A percentile compares a stretch with the other conserved stretches of the same genome.
These are phyloP conservation scores for Antitrichia curtipendula DNA, from an alignment of 225 moss, liverwort and hornwort species.

Conservation along the genomic window DNA sequence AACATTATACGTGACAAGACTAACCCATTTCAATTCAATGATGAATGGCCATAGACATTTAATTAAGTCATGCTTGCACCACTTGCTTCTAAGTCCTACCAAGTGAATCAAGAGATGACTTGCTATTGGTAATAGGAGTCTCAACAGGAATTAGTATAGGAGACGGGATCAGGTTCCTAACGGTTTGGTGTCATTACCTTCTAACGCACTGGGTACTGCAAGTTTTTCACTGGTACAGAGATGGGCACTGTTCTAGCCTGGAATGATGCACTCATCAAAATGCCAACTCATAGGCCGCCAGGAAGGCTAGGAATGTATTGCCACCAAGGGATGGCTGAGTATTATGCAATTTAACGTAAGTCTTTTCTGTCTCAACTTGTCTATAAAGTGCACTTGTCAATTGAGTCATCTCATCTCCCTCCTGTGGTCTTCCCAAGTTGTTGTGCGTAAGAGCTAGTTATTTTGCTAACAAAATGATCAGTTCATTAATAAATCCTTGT, in stretches of 20 bases:
- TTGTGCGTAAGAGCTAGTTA: background rate
- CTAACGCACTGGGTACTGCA: background rate
- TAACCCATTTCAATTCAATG: background rate
- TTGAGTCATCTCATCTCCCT: background rate
- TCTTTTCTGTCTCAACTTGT: background rate
- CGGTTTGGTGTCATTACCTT: background rate
- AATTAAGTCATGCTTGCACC: background rate
- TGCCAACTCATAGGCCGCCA: constrained; percentile 59
- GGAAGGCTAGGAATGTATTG: constrained; percentile 39
- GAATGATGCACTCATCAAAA: constrained; percentile 68
- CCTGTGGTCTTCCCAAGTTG: background rate
- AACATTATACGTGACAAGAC: background rate
- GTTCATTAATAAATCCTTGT: background rate
- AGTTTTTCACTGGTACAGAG: constrained; percentile 78
- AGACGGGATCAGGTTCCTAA: background rate
- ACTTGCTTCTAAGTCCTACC: background rate
- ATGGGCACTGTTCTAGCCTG: constrained; percentile 55
- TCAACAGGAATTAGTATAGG: background rate
- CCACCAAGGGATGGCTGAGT: constrained; percentile 17
- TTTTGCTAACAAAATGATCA: background rate
- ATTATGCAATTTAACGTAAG: background rate
- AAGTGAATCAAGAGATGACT: background rate
- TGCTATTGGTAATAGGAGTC: background rate
- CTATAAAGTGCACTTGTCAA: background rate
- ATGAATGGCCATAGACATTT: background rate